Base-by-base conservation (phyloP, 179 eudicot species). In the Sideroxylon spinosum region DNA sequence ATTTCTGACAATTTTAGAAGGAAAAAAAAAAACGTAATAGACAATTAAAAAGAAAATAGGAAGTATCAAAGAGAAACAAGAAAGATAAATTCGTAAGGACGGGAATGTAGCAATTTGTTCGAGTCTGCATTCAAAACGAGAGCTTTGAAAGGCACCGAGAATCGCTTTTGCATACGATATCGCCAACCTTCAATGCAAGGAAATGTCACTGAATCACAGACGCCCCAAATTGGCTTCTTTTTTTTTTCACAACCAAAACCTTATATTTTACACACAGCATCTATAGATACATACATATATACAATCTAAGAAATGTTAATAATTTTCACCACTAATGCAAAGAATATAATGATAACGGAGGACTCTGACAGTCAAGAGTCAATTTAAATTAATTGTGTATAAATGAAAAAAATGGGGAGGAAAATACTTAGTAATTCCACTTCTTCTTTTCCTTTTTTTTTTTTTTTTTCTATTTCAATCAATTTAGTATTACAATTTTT, bases 161-260 rank as follows among this genome's bases (percentile, higher is more conserved):
- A 78, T 78, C 80, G 80, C 75, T 17, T 25, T 16, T 19, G 44
- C 17, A 19, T 0, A n/a, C 14, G 46, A 7, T 78, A 22, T 78
- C n/a, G 80, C 80, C 80, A 78, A 78, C 80, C 75, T 78, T 78
- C 80, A 78, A 78, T 56, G 80, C 80, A 78, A 78, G 75, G 50
- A 25, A 28, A 55, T 0, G 64, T 68, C 56, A 77, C 32, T 49
- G 22, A 65, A 28, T 66, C 22, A n/a, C 29, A 26, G 66, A 77
- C 79, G 74, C 73, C 65, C 79, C 79, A 10, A 68, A 68, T 77
- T 77, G 74, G 79, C 79, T 28, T 64, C 19, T 65, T 26, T 7
- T n/a, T n/a, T n/a, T 48, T 22, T 20, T 5, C 22, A 20, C 19
- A 59, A 59, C 63, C 63, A 7, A 19, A 59, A n/a, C 63, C 23